Evolutionary conservation across 192 early-diverging fungal genomes (phyloP), one percentile per base, ranked within the genome.

Genomic region (Rhizophagus sp.): DNA sequence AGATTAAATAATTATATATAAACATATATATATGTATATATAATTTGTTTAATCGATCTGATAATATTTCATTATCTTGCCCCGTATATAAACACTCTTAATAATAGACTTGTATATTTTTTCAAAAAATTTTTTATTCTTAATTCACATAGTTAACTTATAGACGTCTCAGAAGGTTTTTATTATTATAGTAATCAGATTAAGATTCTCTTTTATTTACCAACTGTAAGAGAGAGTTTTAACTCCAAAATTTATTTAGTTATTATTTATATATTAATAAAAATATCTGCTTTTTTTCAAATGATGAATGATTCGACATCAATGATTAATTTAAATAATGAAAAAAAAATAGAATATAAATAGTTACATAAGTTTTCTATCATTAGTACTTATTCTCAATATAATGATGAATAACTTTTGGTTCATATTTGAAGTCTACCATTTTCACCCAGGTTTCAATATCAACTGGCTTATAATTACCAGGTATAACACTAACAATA

Each of bases 321-420:
- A 41, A 41, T 41, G 39, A 41, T 41, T 5, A 41, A 41, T 41
- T 41, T 8, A 41, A 41, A 41, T 36, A 3, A 36, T 36, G 36
- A 36, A 36, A 36, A 30, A n/a, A 30, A 30, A 30, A 30, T 36
- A 36, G 36, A 36, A 36, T 5, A 36, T 41, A 41, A 9, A 57
- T 22, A 7, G 52, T 7, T 57, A 7, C 2, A 17, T 4, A 19
- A 19, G 0, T 52, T 4, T 52, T 52, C 17, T 17, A 22, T 7
- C 39, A 6, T 57, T 4, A 57, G 15, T 17, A 19, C 2, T 22
- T 57, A 47, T 12, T 12, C 44, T 57, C 22, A 39, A 50, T 49
- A 50, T 50, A 73, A 33, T 73, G 71, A 57, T 73, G 71, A 47
- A 73, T 50, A 52, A 73, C 47, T 15, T 50, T 73, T 50, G 33